A percentile compares a stretch with the other conserved stretches of the same genome.
These are phyloP conservation scores for Chimonanthus praecox DNA, from an alignment of 164 flowering plant species.

Conservation along the genomic window DNA sequence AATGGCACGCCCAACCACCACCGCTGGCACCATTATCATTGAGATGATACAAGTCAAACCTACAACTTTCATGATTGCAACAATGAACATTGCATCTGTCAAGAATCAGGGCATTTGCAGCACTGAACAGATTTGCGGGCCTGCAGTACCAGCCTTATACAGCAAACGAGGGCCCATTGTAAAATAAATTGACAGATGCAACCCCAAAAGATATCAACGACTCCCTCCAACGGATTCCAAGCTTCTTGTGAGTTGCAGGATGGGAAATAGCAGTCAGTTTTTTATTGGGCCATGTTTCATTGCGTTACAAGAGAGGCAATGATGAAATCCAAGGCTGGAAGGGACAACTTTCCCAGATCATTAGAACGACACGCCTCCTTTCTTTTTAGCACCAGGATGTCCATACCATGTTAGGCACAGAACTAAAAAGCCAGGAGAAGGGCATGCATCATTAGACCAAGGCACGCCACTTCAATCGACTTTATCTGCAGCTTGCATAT, in stretches of 20 bases:
- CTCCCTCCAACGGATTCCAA: background rate
- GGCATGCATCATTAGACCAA: background rate
- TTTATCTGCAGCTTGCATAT: conserved; percentile 3
- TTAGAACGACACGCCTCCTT: background rate
- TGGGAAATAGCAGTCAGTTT: background rate
- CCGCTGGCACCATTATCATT: too few relatives aligned
- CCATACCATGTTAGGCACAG: background rate
- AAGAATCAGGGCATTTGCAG: too few relatives aligned
- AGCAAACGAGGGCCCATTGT: too few relatives aligned
- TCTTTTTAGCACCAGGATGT: background rate
- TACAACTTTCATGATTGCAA: too few relatives aligned
- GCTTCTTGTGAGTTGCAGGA: background rate
- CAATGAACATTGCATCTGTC: too few relatives aligned
- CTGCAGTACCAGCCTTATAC: too few relatives aligned
- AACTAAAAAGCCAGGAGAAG: background rate
- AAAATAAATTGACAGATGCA: too few relatives aligned
- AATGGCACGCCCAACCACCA: too few relatives aligned
- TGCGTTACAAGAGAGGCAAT: background rate
- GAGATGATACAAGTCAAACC: too few relatives aligned
- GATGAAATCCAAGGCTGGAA: background rate
- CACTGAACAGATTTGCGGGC: too few relatives aligned
- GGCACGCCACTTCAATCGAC: background rate
- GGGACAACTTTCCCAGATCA: background rate
- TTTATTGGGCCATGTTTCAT: background rate
- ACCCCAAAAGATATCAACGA: background rate